These are phyloP conservation scores for Lactifluus pinguis DNA, from an alignment of 768 basidiomycete species.

Conservation along the genomic window DNA sequence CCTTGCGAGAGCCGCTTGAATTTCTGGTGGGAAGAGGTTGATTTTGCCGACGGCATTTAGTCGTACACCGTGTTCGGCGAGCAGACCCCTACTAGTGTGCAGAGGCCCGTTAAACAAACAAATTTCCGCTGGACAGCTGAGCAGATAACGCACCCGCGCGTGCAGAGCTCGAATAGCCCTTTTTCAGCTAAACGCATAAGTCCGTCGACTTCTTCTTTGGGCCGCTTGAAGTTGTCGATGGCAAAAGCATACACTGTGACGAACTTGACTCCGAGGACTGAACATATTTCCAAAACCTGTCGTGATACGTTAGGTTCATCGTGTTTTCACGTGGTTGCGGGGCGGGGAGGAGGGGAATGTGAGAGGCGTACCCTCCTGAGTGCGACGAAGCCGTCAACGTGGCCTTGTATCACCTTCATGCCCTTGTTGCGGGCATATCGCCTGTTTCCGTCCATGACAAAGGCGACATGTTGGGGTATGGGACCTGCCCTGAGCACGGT, in stretches of 20 bases:
- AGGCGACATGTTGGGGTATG: slow-evolving; percentile 82
- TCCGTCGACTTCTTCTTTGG: slow-evolving; percentile 74
- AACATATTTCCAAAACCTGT: slow-evolving; percentile 79
- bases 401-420: slow-evolving; percentile 65
- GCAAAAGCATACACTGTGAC: slow-evolving; percentile 97
- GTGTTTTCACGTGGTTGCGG: neutral
- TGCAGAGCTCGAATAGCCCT: slow-evolving; percentile 67
- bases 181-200: slow-evolving; percentile 80
- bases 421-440: slow-evolving; percentile 71
- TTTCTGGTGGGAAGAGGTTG: slow-evolving; percentile 67
- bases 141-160: slow-evolving; percentile 58
- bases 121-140: neutral
- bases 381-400: slow-evolving; percentile 75
- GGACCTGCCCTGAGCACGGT: slow-evolving; percentile 71
- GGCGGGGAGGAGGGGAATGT: neutral
- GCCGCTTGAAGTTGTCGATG: slow-evolving; percentile 93
- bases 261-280: slow-evolving; percentile 67
- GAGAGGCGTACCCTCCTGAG: slow-evolving; percentile 52
- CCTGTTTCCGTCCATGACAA: slow-evolving; percentile 97
- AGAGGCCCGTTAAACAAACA: neutral
- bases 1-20: slow-evolving; percentile 55
- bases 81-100: slow-evolving; percentile 50
- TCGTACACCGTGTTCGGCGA: slow-evolving; percentile 75
- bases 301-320: neutral
- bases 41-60: slow-evolving; percentile 74